A percentile compares a stretch with the other conserved stretches of the same genome.
phyloP scores from a whole-genome alignment of 176 grass and related monocot genomes.

The Oropetium thomaeum region DNA sequence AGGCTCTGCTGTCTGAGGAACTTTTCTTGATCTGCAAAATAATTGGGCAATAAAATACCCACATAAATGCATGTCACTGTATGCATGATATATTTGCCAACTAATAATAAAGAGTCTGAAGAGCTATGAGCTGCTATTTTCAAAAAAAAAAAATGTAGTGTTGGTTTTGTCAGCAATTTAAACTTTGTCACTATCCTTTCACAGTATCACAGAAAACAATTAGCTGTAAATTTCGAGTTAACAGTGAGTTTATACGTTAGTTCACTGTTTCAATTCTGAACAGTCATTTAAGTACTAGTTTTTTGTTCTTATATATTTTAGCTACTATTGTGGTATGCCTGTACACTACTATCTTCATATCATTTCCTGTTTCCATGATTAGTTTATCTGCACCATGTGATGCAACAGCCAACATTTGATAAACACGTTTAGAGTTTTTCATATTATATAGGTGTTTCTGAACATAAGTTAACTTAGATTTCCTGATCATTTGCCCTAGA shows the following conservation, averaged over 20 bases:
- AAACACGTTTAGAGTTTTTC: not conserved
- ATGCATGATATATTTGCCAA: not conserved
- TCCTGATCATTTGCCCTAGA: not conserved
- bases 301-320: constrained; percentile 9
- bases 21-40: not conserved
- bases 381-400: not conserved
- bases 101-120: not conserved
- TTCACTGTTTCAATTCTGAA: not conserved
- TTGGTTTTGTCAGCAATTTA: not conserved
- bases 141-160: not conserved
- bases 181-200: not conserved
- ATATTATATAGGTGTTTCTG: constrained; percentile 21
- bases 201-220: not conserved
- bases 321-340: not conserved
- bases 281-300: not conserved
- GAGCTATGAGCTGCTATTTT: not conserved
- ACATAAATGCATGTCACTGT: not conserved
- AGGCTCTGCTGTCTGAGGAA: not conserved
- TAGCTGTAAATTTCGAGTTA: constrained; percentile 6
- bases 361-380: not conserved
- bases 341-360: not conserved
- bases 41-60: not conserved
- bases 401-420: not conserved
- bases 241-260: not conserved
- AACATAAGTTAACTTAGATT: constrained; percentile 9